Conservation (phyloP, 2,329 filamentous ascomycete genomes). For the Colletotrichum tamarilloi region DNA sequence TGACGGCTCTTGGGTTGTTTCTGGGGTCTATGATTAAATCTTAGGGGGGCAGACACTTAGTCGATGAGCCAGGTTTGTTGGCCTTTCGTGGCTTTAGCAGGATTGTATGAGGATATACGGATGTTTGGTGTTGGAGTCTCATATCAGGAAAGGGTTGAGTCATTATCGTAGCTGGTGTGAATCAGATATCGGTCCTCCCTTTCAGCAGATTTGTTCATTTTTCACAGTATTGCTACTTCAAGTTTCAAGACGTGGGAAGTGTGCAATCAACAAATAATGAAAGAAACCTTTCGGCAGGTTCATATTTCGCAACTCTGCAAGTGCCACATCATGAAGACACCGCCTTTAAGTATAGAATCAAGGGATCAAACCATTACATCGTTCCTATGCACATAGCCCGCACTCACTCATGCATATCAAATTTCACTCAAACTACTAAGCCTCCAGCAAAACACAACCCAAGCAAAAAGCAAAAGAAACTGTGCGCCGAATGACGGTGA, state of each 20-base stretch:
- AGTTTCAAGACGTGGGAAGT: background rate
- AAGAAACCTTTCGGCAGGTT: background rate
- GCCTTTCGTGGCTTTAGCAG: background rate
- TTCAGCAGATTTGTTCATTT: background rate
- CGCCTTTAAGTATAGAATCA: background rate
- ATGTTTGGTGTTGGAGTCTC: too few relatives aligned
- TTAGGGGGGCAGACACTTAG: background rate
- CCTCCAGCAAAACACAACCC: background rate
- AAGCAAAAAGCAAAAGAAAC: background rate
- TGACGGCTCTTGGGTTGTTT: background rate
- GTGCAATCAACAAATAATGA: background rate
- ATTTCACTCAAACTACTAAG: background rate
- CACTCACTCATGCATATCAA: background rate
- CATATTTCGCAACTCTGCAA: background rate
- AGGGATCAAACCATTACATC: background rate
- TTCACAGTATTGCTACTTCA: background rate
- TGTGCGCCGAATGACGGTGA: fast-evolving
- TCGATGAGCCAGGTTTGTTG: background rate
- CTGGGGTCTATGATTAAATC: background rate
- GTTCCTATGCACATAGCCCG: background rate
- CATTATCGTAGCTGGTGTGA: background rate
- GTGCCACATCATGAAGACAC: too few relatives aligned
- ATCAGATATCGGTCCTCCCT: background rate
- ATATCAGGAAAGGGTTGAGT: background rate
- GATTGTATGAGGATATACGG: too few relatives aligned